These are phyloP conservation scores for Fraxinus sp. DNA, from an alignment of 305 asterid genomes.

Conservation along the genomic window DNA sequence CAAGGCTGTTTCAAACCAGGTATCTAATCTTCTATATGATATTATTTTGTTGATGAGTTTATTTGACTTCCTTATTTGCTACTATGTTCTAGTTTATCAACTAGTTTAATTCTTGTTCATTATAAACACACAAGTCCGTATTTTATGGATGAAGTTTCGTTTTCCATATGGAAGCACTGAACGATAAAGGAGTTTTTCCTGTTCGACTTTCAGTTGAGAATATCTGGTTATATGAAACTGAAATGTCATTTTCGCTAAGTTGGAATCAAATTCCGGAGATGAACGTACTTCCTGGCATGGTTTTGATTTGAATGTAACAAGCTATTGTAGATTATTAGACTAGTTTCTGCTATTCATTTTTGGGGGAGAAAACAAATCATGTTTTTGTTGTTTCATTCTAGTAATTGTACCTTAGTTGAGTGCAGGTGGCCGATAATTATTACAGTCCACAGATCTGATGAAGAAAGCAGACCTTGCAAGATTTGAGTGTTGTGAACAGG, in stretches of 20 bases:
- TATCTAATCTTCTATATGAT: slow-evolving; percentile 1
- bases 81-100: neutral
- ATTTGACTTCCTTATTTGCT: neutral
- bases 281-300: neutral
- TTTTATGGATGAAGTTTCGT: neutral
- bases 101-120: neutral
- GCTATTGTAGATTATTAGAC: neutral
- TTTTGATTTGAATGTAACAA: neutral
- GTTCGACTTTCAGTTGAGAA: neutral
- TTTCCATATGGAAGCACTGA: neutral
- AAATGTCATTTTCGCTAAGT: neutral
- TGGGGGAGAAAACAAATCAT: neutral
- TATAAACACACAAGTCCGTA: neutral
- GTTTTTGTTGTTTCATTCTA: neutral
- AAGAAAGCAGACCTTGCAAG: slow-evolving; percentile 24
- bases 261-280: neutral
- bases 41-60: neutral
- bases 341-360: neutral
- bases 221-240: neutral
- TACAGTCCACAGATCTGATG: slow-evolving; percentile 51
- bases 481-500: neutral
- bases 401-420: neutral
- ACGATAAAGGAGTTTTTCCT: neutral
- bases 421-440: slow-evolving; percentile 48
- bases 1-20: slow-evolving; percentile 62